Evolutionary conservation across 2,329 filamentous ascomycete species (phyloP).

Genomic region (Fusarium sp.): DNA sequence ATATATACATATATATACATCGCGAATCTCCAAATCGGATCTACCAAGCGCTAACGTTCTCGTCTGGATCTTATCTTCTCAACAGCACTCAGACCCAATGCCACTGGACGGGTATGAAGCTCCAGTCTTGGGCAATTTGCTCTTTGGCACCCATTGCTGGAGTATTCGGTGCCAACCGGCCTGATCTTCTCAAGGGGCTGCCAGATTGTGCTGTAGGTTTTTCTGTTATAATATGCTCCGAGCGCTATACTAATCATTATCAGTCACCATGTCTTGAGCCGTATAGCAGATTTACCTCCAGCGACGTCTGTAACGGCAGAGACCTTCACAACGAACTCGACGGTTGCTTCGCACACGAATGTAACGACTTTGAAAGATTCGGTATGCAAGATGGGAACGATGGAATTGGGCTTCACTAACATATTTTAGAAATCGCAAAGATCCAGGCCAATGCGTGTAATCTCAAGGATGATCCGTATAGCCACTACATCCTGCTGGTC

Average conservation of each 20-base stretch:
- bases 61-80: neutral
- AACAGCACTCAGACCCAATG: constrained; percentile 22
- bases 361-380: constrained; percentile 32
- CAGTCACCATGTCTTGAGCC: constrained; percentile 21
- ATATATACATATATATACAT: too few species aligned
- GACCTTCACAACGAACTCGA: constrained; percentile 11
- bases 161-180: constrained; percentile 18
- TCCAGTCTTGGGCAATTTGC: constrained; percentile 32
- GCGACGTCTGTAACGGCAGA: constrained; percentile 26
- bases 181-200: constrained; percentile 21
- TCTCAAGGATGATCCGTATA: constrained; percentile 43
- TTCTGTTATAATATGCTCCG: neutral
- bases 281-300: constrained; percentile 7
- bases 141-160: constrained; percentile 25
- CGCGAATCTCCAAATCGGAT: constrained; percentile 5
- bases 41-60: neutral
- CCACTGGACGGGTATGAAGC: constrained; percentile 34
- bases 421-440: constrained; percentile 44
- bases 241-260: neutral
- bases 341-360: constrained; percentile 27
- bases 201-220: constrained; percentile 25
- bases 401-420: constrained; percentile 5
- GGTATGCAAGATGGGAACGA: constrained; percentile 12
- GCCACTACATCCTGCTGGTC: constrained; percentile 49
- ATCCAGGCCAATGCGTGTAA: constrained; percentile 49